A percentile compares a stretch with the other conserved stretches of the same genome.
These are phyloP conservation scores for Singerocomus inundabilis DNA, from an alignment of 1,284 basidiomycete genomes.

Conservation along the genomic window DNA sequence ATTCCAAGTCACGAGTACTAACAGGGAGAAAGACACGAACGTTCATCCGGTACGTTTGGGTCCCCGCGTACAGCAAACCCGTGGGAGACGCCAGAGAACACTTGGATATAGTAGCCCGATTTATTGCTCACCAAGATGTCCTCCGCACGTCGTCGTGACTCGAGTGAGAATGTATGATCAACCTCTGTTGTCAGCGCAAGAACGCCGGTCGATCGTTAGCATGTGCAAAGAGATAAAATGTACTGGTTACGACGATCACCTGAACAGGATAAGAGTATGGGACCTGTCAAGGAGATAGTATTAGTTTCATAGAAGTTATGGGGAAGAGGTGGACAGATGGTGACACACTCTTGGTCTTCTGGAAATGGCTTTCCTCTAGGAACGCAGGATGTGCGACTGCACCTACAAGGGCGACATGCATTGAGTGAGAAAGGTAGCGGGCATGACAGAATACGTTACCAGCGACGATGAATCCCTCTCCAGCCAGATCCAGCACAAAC, in stretches of 20 bases:
- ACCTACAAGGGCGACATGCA: conserved; percentile 28
- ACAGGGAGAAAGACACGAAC: conserved; percentile 32
- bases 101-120: conserved; percentile 27
- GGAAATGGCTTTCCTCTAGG: conserved; percentile 52
- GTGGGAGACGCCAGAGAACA: conserved; percentile 33
- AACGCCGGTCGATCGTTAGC: too few species aligned
- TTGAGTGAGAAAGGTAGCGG: neutral
- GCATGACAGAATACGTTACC: conserved; percentile 28
- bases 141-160: conserved; percentile 27
- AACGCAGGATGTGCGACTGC: conserved; percentile 58
- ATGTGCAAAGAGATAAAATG: too few species aligned
- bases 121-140: conserved; percentile 28
- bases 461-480: conserved; percentile 44
- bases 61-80: conserved; percentile 33
- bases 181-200: conserved; percentile 28
- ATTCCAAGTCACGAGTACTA: conserved; percentile 17
- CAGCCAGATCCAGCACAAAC: conserved; percentile 44
- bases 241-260: conserved; percentile 30
- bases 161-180: conserved; percentile 25
- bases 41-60: conserved; percentile 20
- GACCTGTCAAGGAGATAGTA: conserved; percentile 35
- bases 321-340: neutral
- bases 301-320: neutral
- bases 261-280: conserved; percentile 50
- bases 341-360: conserved; percentile 43